These are phyloP conservation scores for Blumeriella jaapii DNA, from an alignment of 2,329 filamentous ascomycete genomes.

Conservation along the genomic window DNA sequence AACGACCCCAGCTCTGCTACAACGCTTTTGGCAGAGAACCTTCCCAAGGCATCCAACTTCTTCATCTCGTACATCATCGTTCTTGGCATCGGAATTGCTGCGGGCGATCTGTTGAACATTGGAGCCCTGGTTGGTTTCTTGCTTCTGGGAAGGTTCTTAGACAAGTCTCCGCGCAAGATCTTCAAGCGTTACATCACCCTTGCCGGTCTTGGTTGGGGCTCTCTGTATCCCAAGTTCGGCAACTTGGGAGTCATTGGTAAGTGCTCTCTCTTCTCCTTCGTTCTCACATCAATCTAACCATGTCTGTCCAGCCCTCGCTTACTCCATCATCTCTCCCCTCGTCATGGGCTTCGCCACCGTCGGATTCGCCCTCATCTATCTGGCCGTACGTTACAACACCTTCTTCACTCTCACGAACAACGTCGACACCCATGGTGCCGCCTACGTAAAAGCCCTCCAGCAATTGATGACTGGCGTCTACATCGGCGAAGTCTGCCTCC, in stretches of 20 bases:
- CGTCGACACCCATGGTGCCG: conserved; percentile 76
- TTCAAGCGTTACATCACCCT: conserved; percentile 69
- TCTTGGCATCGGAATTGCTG: conserved; percentile 72
- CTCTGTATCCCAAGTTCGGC: conserved; percentile 67
- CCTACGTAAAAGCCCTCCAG: conserved; percentile 75
- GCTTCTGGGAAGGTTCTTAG: conserved; percentile 61
- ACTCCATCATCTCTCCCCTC: conserved; percentile 75
- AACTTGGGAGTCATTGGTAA: conserved; percentile 67
- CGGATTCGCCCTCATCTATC: conserved; percentile 68
- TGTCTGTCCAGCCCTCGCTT: conserved; percentile 63
- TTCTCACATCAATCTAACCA: conserved; percentile 10
- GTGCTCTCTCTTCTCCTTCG: conserved; percentile 24
- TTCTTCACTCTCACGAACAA: conserved; percentile 72
- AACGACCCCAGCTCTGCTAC: conserved; percentile 50
- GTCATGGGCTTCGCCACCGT: conserved; percentile 72
- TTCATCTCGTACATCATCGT: conserved; percentile 93
- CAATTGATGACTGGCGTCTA: conserved; percentile 80
- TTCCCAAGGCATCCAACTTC: conserved; percentile 83
- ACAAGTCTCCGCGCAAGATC: conserved; percentile 68
- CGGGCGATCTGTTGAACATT: conserved; percentile 61
- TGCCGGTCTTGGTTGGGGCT: conserved; percentile 69
- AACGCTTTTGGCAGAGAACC: conserved; percentile 54
- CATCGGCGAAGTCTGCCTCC: conserved; percentile 68
- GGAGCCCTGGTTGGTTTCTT: conserved; percentile 60
- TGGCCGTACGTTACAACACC: conserved; percentile 82